Evolutionary conservation across 2,329 filamentous ascomycete species (phyloP).

Genomic region (Fusarium longipes): DNA sequence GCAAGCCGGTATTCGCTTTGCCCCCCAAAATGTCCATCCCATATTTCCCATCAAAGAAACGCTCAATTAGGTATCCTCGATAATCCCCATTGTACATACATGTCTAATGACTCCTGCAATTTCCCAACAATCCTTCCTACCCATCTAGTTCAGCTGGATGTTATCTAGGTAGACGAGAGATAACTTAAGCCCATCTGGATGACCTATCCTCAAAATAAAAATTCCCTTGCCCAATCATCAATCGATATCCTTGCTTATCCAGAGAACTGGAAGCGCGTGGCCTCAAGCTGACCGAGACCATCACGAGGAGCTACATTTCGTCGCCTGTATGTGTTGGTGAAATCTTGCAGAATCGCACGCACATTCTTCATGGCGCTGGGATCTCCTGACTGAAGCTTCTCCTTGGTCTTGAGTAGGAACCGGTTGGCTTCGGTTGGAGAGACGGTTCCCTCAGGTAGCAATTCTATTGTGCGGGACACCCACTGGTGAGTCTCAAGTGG

Average conservation of each 20-base stretch:
- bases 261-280: slow-evolving; percentile 85
- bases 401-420: slow-evolving; percentile 82
- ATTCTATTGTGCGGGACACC: slow-evolving; percentile 84
- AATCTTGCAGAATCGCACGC: slow-evolving; percentile 88
- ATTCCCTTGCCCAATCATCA: not conserved
- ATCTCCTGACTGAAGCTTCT: slow-evolving; percentile 76
- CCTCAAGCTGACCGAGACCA: slow-evolving; percentile 87
- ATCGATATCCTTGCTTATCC: slow-evolving; percentile 44
- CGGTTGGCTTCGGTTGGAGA: slow-evolving; percentile 83
- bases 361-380: slow-evolving; percentile 76
- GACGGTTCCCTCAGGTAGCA: slow-evolving; percentile 86
- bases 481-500: slow-evolving; percentile 82
- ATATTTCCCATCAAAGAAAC: slow-evolving; percentile 32
- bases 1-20: slow-evolving; percentile 28
- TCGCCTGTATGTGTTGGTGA: slow-evolving; percentile 92
- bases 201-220: not conserved
- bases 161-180: slow-evolving; percentile 8
- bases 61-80: slow-evolving; percentile 40
- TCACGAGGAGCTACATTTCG: slow-evolving; percentile 96
- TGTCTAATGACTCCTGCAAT: slow-evolving; percentile 23
- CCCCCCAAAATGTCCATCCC: slow-evolving; percentile 22
- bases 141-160: slow-evolving; percentile 16
- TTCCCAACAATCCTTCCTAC: slow-evolving; percentile 15
- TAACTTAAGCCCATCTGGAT: not conserved
- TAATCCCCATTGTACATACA: slow-evolving; percentile 38